Conservation (phyloP, 169 alveolate species). For the Neospora caninum region DNA sequence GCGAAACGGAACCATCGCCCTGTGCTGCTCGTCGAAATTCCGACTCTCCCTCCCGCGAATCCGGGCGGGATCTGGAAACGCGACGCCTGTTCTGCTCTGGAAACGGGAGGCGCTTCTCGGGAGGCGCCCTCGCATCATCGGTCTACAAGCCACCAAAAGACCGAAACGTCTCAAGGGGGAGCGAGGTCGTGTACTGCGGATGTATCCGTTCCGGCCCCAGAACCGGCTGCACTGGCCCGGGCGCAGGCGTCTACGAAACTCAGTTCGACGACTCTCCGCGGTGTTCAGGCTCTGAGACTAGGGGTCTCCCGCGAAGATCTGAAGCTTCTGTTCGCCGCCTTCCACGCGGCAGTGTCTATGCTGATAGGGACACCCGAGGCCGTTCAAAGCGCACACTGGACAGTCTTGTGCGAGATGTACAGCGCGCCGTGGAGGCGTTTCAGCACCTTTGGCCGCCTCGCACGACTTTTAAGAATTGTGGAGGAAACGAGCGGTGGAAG, state of each 20-base stretch:
- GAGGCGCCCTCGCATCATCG: background rate
- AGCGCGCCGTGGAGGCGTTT: slow-evolving; percentile 33
- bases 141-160: no score
- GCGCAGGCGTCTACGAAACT: background rate
- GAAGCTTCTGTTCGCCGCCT: background rate
- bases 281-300: background rate
- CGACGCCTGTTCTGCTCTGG: background rate
- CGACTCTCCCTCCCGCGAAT: background rate
- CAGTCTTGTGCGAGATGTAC: background rate
- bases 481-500: background rate
- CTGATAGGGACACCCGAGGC: background rate
- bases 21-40: slow-evolving; percentile 16
- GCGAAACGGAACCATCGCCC: slow-evolving; percentile 39
- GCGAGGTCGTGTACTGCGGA: no score
- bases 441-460: background rate
- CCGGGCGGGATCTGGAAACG: background rate
- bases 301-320: background rate
- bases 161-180: no score
- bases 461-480: background rate
- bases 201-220: no score
- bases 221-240: no score
- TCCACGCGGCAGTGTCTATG: background rate
- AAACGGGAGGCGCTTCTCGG: background rate
- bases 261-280: slow-evolving; percentile 2
- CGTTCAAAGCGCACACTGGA: background rate